phyloP scores from a whole-genome alignment of 257 asterid species.

The Cinchona pubescens region DNA sequence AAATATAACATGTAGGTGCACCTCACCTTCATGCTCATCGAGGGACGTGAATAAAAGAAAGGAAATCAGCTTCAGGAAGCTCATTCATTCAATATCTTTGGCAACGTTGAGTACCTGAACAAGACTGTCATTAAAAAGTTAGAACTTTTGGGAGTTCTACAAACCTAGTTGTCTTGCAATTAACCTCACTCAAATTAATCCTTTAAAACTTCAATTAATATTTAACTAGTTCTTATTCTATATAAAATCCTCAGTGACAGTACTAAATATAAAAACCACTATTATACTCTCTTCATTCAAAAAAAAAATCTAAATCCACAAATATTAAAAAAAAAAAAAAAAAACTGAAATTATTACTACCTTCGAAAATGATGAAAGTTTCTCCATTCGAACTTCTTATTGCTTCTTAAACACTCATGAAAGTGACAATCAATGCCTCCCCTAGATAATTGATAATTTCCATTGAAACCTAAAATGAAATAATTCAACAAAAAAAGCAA shows the following conservation, averaged over 20 bases:
- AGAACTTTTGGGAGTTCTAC: slow-evolving; percentile 18
- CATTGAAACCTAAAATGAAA: slow-evolving; percentile 23
- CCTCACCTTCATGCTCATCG: slow-evolving; percentile 57
- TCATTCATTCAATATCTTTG: slow-evolving; percentile 29
- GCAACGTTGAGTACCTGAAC: slow-evolving; percentile 70
- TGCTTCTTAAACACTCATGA: slow-evolving; percentile 18
- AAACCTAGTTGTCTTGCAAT: too few species aligned
- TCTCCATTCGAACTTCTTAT: slow-evolving; percentile 19
- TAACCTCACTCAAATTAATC: neutral
- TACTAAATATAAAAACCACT: neutral
- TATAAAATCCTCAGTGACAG: too few species aligned
- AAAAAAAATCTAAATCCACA: neutral
- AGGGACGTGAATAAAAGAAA: slow-evolving; percentile 55
- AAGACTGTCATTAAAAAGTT: slow-evolving; percentile 54
- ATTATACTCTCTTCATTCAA: neutral
- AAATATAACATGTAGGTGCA: slow-evolving; percentile 7
- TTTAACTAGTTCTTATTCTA: neutral
- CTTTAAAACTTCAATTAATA: neutral
- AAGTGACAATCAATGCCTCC: slow-evolving; percentile 25
- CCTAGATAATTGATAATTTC: slow-evolving; percentile 12
- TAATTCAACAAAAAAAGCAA: neutral
- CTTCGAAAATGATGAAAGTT: slow-evolving; percentile 37
- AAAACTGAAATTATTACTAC: slow-evolving; percentile 26
- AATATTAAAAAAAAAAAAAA: neutral
- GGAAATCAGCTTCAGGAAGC: slow-evolving; percentile 32